Percentiles rank a stretch among this genome's conserved stretches.
phyloP scores from a whole-genome alignment of 139 green algal species.

The Asterochloris erici region DNA sequence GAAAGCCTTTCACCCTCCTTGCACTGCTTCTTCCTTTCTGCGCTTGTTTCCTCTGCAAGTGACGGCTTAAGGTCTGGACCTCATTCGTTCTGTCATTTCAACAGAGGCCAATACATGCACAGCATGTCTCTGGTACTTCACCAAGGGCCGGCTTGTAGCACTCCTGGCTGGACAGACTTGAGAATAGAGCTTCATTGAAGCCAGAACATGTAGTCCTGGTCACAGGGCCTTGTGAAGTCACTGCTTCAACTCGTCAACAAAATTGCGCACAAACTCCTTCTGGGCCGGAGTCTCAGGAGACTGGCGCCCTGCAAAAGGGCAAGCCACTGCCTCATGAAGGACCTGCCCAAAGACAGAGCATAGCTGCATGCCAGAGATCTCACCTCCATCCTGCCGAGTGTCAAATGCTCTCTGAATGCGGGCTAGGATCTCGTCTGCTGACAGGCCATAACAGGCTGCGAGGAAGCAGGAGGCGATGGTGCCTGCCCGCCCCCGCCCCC shows the following conservation, averaged over 20 bases:
- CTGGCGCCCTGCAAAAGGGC: not conserved
- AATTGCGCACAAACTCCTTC: slow-evolving; percentile 9
- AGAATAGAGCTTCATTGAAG: too few relatives aligned
- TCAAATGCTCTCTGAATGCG: slow-evolving; percentile 66
- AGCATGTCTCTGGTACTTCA: too few relatives aligned
- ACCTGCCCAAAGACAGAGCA: not conserved
- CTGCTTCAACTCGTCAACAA: not conserved
- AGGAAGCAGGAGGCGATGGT: slow-evolving; percentile 75
- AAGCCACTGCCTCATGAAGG: not conserved
- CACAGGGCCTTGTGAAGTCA: too few relatives aligned
- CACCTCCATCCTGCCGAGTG: slow-evolving; percentile 46
- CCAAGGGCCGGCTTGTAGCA: too few relatives aligned
- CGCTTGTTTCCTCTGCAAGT: too few relatives aligned
- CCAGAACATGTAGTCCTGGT: too few relatives aligned
- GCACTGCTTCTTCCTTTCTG: too few relatives aligned
- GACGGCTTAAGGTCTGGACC: too few relatives aligned
- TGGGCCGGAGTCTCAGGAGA: slow-evolving; percentile 14
- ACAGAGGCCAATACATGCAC: too few relatives aligned
- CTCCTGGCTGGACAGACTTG: too few relatives aligned
- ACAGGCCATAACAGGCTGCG: slow-evolving; percentile 48
- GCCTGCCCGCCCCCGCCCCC: slow-evolving; percentile 73
- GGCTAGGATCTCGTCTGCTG: slow-evolving; percentile 65
- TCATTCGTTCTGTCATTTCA: too few relatives aligned
- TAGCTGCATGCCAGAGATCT: not conserved
- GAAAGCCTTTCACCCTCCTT: too few relatives aligned